These are phyloP conservation scores for Ogataea angusta DNA, from an alignment of 805 yeast genomes.

Conservation along the genomic window DNA sequence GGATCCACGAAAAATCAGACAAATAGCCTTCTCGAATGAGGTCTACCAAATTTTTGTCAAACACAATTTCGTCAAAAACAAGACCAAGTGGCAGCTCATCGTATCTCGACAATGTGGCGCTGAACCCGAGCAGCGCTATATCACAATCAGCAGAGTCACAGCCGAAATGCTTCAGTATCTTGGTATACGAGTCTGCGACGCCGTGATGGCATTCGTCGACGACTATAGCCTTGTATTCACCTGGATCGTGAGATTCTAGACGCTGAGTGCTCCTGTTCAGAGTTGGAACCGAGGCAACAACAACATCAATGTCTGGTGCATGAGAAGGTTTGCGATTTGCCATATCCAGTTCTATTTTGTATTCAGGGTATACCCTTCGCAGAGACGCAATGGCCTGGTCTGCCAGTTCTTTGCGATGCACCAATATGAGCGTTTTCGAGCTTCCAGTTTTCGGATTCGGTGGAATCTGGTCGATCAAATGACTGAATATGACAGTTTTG, in stretches of 20 bases:
- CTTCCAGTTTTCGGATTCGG: slow-evolving; percentile 29
- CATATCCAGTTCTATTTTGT: slow-evolving; percentile 67
- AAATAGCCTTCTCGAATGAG: slow-evolving; percentile 71
- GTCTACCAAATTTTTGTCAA: slow-evolving; percentile 57
- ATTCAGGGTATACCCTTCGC: slow-evolving; percentile 43
- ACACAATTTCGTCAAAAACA: slow-evolving; percentile 72
- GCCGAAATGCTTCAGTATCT: slow-evolving; percentile 56
- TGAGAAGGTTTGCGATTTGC: slow-evolving; percentile 43
- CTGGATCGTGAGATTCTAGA: slow-evolving; percentile 51
- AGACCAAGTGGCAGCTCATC: slow-evolving; percentile 59
- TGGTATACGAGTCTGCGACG: slow-evolving; percentile 63
- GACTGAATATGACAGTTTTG: slow-evolving; percentile 76
- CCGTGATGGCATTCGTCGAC: slow-evolving; percentile 95
- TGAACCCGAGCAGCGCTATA: slow-evolving; percentile 72
- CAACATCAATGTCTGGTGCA: slow-evolving; percentile 49
- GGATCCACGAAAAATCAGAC: slow-evolving; percentile 63
- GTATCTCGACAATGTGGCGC: slow-evolving; percentile 82
- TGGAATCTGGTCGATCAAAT: slow-evolving; percentile 43
- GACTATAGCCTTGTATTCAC: slow-evolving; percentile 66
- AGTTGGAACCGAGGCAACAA: slow-evolving; percentile 77
- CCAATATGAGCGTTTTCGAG: slow-evolving; percentile 55
- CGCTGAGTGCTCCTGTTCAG: slow-evolving; percentile 43
- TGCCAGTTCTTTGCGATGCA: slow-evolving; percentile 78
- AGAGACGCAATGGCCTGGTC: slow-evolving; percentile 61
- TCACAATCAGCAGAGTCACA: slow-evolving; percentile 40